phyloP scores from a whole-genome alignment of 371 early-diverging fungal genomes.

The Mucor ambiguus region DNA sequence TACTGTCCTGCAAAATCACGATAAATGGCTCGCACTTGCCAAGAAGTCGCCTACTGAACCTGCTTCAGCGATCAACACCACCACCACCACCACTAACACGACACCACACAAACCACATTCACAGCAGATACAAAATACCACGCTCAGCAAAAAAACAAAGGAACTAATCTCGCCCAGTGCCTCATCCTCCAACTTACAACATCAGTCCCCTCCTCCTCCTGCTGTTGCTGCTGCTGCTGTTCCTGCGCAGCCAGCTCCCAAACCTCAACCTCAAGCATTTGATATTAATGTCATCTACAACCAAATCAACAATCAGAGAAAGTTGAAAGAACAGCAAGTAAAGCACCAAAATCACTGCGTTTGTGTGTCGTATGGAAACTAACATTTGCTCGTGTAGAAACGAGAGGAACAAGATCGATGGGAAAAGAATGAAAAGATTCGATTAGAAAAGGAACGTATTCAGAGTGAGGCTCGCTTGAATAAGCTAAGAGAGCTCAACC shows the following conservation, averaged over 20 bases:
- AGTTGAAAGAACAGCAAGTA: slow-evolving; percentile 40
- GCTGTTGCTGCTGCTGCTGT: too few species aligned
- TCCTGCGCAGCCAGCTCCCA: slow-evolving; percentile 2
- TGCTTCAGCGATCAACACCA: neutral
- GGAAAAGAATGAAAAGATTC: slow-evolving; percentile 18
- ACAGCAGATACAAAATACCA: neutral
- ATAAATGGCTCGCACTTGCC: slow-evolving; percentile 37
- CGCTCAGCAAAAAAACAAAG: neutral
- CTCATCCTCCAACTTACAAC: neutral
- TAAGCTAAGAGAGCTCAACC: slow-evolving; percentile 20
- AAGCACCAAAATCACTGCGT: neutral
- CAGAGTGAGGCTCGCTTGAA: slow-evolving; percentile 14
- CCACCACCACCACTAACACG: neutral
- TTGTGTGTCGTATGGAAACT: neutral
- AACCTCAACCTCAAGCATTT: slow-evolving; percentile 14
- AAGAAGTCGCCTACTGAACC: slow-evolving; percentile 14
- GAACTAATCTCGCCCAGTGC: slow-evolving; percentile 2
- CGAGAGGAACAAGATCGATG: slow-evolving; percentile 28
- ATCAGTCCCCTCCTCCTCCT: neutral
- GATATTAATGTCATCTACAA: slow-evolving; percentile 33
- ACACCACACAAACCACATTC: neutral
- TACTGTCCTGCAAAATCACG: slow-evolving; percentile 31
- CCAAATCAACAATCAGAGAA: slow-evolving; percentile 34
- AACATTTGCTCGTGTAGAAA: slow-evolving; percentile 7
- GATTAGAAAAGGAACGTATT: slow-evolving; percentile 22